Evolutionary conservation across 1,284 basidiomycete genomes (phyloP), one percentile per base, ranked within the genome.

Genomic region (Psilocybe mexicana): DNA sequence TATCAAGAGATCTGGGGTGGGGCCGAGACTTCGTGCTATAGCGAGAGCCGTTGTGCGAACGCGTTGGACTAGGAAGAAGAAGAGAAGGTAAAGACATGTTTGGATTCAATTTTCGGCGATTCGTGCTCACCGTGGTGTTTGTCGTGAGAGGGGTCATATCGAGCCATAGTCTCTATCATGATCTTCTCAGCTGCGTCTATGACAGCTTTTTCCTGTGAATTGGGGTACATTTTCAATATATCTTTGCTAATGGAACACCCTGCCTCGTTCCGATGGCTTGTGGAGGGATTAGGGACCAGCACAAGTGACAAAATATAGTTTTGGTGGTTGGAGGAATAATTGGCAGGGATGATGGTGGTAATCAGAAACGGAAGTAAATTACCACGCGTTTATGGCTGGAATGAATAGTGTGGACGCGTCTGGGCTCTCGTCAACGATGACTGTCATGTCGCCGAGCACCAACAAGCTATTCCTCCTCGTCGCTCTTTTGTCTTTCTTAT

Each of bases 101-200:
- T 33, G 43, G 28, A 26, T 53, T 53, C 49, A 49, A 53, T 54
- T 52, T 36, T 49, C 33, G 38, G 46, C 6, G 14, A 25, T 25
- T 26, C 43, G 30, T 33, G 24, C 83, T 67, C 61, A 91, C 93
- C 93, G 68, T 97, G 95, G 62, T 87, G 88, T 65, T 82, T 87
- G 73, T 97, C 94, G 71, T 97, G 95, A 14, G 92, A 94, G 0
- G 93, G 89, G 70, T 96, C 95, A 70, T 94, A 94, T 63, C 83
- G 77, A 2, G 85, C 81, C 93, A 95, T 94, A 1, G 85, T 86
- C 43, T 85, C 77, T 52, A 81, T 70, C 85, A 94, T 93, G 45
- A 93, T 77, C 55, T 78, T 76, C 68, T 93, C 89, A 0, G 89
- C 88, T 3, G 76, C 81, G 1, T 74, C 66, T 46, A 93, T 74